phyloP scores from a whole-genome alignment of 1,284 basidiomycete species.

The Ganoderma boninense region DNA sequence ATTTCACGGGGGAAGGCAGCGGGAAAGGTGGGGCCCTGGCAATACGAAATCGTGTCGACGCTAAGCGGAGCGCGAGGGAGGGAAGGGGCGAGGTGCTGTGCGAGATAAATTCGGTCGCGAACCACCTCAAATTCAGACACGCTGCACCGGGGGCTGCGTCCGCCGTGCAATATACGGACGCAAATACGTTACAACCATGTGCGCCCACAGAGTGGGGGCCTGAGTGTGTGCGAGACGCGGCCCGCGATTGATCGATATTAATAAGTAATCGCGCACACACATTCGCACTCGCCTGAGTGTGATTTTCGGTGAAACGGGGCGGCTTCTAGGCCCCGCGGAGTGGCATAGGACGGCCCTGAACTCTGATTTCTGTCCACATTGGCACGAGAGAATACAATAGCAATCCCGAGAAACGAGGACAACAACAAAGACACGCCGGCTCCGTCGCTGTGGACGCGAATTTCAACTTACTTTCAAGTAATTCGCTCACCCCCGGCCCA shows the following conservation, averaged over 20 bases:
- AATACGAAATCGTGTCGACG: background rate
- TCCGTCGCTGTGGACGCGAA: background rate
- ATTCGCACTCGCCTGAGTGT: too few species aligned
- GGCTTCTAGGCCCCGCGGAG: background rate
- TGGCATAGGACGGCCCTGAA: background rate
- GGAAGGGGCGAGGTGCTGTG: background rate
- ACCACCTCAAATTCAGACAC: constrained; percentile 1
- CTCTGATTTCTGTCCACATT: background rate
- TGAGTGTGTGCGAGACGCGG: background rate
- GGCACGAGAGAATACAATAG: too few species aligned
- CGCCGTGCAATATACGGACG: background rate
- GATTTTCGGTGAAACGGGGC: background rate
- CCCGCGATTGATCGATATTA: background rate
- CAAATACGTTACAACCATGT: background rate
- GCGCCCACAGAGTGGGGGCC: background rate
- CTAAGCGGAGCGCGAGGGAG: background rate
- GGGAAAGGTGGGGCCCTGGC: too few species aligned
- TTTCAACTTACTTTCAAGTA: too few species aligned
- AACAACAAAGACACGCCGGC: background rate
- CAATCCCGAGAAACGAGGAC: too few species aligned
- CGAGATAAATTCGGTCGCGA: background rate
- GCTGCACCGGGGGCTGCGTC: background rate
- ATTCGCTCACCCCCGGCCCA: too few species aligned
- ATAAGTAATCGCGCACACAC: background rate
- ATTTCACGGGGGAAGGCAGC: too few species aligned